These are phyloP conservation scores for Phytophthora lateralis DNA, from an alignment of 352 stramenopile genomes.

Conservation along the genomic window DNA sequence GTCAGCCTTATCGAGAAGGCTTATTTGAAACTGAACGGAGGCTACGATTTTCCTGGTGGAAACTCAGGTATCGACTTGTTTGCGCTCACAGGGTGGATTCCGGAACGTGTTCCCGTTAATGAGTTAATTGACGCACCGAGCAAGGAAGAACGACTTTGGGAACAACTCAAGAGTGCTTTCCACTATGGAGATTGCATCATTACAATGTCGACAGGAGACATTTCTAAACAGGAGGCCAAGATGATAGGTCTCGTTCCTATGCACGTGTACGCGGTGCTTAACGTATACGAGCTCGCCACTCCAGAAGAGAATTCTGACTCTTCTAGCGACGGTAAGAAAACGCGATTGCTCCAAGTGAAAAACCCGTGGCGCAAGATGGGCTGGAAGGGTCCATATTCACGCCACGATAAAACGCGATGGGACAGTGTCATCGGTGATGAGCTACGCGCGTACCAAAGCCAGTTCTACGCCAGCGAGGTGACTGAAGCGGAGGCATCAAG, in stretches of 20 bases:
- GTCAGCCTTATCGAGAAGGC: constrained; percentile 99
- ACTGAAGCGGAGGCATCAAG: constrained; percentile 12
- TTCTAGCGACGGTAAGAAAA: constrained; percentile 43
- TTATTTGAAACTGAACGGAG: constrained; percentile 97
- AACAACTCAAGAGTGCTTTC: constrained; percentile 92
- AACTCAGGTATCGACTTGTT: constrained; percentile 98
- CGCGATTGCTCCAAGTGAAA: constrained; percentile 93
- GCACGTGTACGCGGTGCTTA: constrained; percentile 97
- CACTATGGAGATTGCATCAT: constrained; percentile 97
- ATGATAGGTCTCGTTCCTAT: constrained; percentile 93
- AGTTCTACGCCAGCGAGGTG: constrained; percentile 48
- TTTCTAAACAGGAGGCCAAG: constrained; percentile 71
- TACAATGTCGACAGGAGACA: constrained; percentile 93
- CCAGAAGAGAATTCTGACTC: constrained; percentile 54
- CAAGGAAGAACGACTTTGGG: constrained; percentile 96
- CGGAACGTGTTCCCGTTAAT: constrained; percentile 88
- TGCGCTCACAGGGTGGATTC: constrained; percentile 98
- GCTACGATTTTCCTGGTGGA: constrained; percentile 97
- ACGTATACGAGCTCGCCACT: constrained; percentile 85
- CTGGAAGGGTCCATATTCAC: constrained; percentile 88
- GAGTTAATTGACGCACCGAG: constrained; percentile 85
- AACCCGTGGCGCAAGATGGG: constrained; percentile 95
- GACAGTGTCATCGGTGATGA: constrained; percentile 59
- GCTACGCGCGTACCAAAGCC: constrained; percentile 54
- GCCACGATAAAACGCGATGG: constrained; percentile 60